Evolutionary conservation across 2,329 filamentous ascomycete genomes (phyloP), one percentile per base, ranked within the genome.

Genomic region (Penicillium sp.): DNA sequence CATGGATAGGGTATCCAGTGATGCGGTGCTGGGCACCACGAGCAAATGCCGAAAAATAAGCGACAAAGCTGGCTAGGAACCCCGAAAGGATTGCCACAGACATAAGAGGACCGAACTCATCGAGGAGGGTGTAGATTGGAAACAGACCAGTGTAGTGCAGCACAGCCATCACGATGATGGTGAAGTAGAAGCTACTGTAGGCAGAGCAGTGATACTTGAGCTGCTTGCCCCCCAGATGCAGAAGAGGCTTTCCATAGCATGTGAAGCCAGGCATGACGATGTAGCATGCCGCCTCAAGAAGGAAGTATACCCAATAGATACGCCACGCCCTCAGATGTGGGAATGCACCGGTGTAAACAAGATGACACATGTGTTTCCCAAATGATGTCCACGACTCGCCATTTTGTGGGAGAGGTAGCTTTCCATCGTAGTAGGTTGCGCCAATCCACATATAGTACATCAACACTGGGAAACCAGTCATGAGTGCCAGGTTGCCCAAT

Each of bases 391-490:
- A 80, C 51, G 78, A 82, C 74, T 95, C 79, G 31, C 80, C 84
- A 12, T 78, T 63, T 1, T 73, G 72, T 0, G 84, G 88, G 19
- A 77, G 72, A 8, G 93, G 93, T 19, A 93, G 76, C 54, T 86
- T 82, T 55, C 92, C 92, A 64, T 89, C 77, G 74, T 96, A 97
- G 74, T 91, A 95, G 27, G 85, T 90, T 11, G 92, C 87, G 33
- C 93, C 93, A 67, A 95, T 84, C 88, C 90, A 97, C 91, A 97
- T 95, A 75, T 96, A 97, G 81, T 88, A 96, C 92, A 97, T 97
- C 59, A 97, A 79, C 22, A 84, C 52, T 11, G 93, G 93, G 71
- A 97, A 99, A 37, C 86, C 83, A 55, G 88, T 77, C 89, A 97
- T 97, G 79, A 96, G 87, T 55, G 80, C 76, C 8, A 79, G 72